Evolutionary conservation across 2,329 filamentous ascomycete genomes (phyloP).

Genomic region (Colletotrichum lini): DNA sequence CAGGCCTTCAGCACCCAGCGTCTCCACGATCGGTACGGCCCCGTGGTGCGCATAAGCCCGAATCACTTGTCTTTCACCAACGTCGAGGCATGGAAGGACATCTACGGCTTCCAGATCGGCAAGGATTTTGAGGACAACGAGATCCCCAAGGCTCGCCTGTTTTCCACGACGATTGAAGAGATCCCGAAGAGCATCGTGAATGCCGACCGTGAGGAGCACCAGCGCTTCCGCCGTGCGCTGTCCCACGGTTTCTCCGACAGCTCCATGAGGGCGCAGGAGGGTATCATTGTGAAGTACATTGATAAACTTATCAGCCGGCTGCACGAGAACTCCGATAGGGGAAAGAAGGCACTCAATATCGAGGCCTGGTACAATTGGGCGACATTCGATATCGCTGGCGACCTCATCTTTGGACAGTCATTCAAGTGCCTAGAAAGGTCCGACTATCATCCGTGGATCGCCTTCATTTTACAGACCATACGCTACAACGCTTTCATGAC

Average conservation of each 20-base stretch:
- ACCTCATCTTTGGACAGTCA: constrained; percentile 49
- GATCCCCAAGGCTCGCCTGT: constrained; percentile 19
- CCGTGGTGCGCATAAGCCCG: constrained; percentile 57
- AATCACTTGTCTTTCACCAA: constrained; percentile 56
- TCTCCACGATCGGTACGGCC: constrained; percentile 47
- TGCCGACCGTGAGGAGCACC: constrained; percentile 42
- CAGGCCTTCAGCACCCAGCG: constrained; percentile 24
- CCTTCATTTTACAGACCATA: constrained; percentile 43
- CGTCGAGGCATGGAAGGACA: constrained; percentile 55
- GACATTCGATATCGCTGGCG: constrained; percentile 48
- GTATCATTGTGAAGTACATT: constrained; percentile 47
- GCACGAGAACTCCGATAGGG: constrained; percentile 8
- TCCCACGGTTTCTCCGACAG: constrained; percentile 50
- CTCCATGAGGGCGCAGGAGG: constrained; percentile 50
- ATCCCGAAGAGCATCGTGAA: constrained; percentile 26
- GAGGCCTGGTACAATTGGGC: constrained; percentile 35
- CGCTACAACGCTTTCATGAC: constrained; percentile 20
- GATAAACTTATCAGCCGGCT: constrained; percentile 44
- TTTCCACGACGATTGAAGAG: neutral
- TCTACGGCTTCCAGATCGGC: constrained; percentile 50
- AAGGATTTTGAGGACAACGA: constrained; percentile 17
- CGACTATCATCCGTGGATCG: constrained; percentile 48
- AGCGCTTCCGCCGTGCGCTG: constrained; percentile 46
- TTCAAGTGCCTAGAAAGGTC: constrained; percentile 47
- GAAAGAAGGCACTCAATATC: neutral